Evolutionary conservation across 805 yeast species (phyloP).

Genomic region (Kurtzmaniella cleridarum): DNA sequence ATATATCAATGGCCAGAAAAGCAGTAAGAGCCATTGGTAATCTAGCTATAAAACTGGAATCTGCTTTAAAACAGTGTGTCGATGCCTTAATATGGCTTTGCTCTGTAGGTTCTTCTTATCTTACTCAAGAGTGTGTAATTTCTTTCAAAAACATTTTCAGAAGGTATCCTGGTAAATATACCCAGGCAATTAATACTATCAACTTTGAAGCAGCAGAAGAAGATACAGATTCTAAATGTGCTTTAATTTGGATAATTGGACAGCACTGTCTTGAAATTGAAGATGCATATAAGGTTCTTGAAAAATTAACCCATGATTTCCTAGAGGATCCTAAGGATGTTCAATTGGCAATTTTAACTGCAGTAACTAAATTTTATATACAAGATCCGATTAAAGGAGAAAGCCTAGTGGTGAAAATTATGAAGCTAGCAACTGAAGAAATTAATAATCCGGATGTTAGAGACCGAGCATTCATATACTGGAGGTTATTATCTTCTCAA

Average conservation of each 20-base stretch:
- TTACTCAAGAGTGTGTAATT: constrained; percentile 74
- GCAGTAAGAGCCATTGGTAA: constrained; percentile 89
- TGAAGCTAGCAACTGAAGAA: constrained; percentile 70
- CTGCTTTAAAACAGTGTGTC: constrained; percentile 60
- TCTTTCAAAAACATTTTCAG: constrained; percentile 74
- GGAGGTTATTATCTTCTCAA: constrained; percentile 62
- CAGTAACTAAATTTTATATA: constrained; percentile 65
- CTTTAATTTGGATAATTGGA: constrained; percentile 83
- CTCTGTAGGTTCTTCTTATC: constrained; percentile 61
- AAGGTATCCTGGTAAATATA: constrained; percentile 53
- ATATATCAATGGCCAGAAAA: constrained; percentile 78
- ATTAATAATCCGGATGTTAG: constrained; percentile 79
- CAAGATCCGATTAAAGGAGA: constrained; percentile 52
- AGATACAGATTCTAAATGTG: constrained; percentile 74
- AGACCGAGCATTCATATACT: constrained; percentile 79
- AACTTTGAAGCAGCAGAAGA: constrained; percentile 31
- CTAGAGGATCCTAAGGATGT: constrained; percentile 67
- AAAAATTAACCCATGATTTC: constrained; percentile 41
- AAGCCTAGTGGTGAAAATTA: constrained; percentile 47
- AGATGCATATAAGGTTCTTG: constrained; percentile 32
- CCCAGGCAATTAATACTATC: constrained; percentile 18
- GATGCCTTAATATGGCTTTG: constrained; percentile 54
- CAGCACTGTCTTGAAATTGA: constrained; percentile 52
- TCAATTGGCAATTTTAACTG: constrained; percentile 67
- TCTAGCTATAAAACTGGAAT: constrained; percentile 69